These are phyloP conservation scores for Arthrobotrys sphaeroides DNA, from an alignment of 2,329 filamentous ascomycete species.

Conservation along the genomic window DNA sequence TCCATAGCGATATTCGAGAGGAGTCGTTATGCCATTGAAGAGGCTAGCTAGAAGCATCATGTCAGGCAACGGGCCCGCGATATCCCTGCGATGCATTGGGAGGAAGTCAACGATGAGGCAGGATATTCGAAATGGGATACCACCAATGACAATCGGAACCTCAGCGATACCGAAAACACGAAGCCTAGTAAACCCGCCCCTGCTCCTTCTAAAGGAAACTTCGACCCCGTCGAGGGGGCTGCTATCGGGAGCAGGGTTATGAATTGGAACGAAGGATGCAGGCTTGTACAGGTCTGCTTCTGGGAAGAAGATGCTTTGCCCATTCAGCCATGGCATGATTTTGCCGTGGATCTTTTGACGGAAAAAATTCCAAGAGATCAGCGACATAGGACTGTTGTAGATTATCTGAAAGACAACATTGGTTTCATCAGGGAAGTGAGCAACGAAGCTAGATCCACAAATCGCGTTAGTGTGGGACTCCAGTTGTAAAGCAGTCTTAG, in stretches of 20 bases:
- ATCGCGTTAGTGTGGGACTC: background rate
- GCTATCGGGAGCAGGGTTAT: background rate
- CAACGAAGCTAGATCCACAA: slow-evolving; percentile 16
- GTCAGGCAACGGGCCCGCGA: slow-evolving; percentile 2
- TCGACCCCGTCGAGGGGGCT: slow-evolving; percentile 10
- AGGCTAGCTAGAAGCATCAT: slow-evolving; percentile 25
- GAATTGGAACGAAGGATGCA: slow-evolving; percentile 34
- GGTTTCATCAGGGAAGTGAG: slow-evolving; percentile 23
- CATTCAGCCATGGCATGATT: slow-evolving; percentile 46
- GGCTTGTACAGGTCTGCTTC: slow-evolving; percentile 31
- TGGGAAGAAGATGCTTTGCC: slow-evolving; percentile 38
- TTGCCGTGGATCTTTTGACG: slow-evolving; percentile 23
- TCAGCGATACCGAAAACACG: slow-evolving; percentile 42
- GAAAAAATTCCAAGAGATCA: slow-evolving; percentile 34
- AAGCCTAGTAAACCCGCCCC: background rate
- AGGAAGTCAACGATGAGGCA: slow-evolving; percentile 35
- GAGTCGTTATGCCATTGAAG: slow-evolving; percentile 34
- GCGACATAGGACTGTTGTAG: slow-evolving; percentile 9
- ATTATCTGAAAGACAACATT: slow-evolving; percentile 36
- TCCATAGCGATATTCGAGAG: slow-evolving; percentile 13
- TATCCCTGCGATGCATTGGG: slow-evolving; percentile 22
- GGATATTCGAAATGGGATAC: slow-evolving; percentile 39
- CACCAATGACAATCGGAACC: slow-evolving; percentile 43
- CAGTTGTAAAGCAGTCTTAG: background rate
- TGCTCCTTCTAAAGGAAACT: slow-evolving; percentile 13